A percentile compares a stretch with the other conserved stretches of the same genome.
Evolutionary conservation across 306 rosid genomes (phyloP).

Genomic region (Malus orientalis): DNA sequence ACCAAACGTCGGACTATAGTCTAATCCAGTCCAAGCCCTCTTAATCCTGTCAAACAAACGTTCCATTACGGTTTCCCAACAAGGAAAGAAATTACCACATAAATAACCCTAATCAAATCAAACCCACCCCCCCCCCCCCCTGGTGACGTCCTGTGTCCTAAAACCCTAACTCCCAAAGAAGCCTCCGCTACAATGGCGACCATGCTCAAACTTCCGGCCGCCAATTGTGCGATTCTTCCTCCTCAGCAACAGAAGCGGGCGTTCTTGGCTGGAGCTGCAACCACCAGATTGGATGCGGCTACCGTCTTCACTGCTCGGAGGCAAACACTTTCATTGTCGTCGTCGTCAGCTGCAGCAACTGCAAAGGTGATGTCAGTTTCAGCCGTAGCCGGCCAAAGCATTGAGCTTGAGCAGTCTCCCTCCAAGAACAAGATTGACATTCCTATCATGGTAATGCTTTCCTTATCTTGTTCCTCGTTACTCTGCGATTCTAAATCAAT

Average conservation of each 20-base stretch:
- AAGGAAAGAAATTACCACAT: no score
- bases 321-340: neutral
- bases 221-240: neutral
- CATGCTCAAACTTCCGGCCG: neutral
- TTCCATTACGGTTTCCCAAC: no score
- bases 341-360: neutral
- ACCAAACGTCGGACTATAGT: no score
- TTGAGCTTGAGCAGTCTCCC: neutral
- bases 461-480: neutral
- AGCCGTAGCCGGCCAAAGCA: neutral
- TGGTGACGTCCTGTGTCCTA: neutral
- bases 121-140: no score
- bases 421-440: neutral
- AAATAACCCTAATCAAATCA: no score
- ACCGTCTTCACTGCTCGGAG: neutral
- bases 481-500: no score
- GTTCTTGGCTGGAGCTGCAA: neutral
- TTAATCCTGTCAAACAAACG: no score
- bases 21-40: no score
- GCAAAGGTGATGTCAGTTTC: neutral
- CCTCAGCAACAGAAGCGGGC: neutral
- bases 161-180: neutral
- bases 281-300: neutral
- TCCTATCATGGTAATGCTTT: neutral
- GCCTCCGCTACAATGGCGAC: neutral